Evolutionary conservation across 2,329 filamentous ascomycete species (phyloP).

Genomic region (Sclerotinia sclerotiorum): DNA sequence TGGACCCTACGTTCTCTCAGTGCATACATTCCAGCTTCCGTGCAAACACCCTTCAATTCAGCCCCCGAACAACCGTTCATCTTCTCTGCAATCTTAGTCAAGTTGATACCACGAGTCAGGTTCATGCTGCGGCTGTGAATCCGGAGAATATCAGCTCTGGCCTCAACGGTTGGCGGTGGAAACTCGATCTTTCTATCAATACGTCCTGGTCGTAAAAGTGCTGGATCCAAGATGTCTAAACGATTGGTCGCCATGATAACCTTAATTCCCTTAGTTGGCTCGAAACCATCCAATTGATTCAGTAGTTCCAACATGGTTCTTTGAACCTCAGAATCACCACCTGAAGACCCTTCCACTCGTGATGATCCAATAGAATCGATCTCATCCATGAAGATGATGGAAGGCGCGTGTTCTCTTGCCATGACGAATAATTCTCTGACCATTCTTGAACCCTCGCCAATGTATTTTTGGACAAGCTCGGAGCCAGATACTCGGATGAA

Average conservation of each 20-base stretch:
- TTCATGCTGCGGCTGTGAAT: constrained; percentile 99
- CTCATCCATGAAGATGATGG: constrained; percentile 99
- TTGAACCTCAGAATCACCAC: constrained; percentile 96
- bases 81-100: constrained; percentile 98
- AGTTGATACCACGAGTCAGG: constrained; percentile 92
- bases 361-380: constrained; percentile 98
- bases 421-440: constrained; percentile 98
- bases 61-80: constrained; percentile 99
- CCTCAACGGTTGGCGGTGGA: constrained; percentile 93
- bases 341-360: constrained; percentile 91
- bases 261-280: constrained; percentile 99
- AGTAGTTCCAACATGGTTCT: constrained; percentile 97
- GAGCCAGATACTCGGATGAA: constrained; percentile 97
- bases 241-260: constrained; percentile 99
- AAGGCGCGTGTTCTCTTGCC: constrained; percentile 95
- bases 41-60: constrained; percentile 98
- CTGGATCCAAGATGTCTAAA: constrained; percentile 94
- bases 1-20: constrained; percentile 93
- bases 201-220: constrained; percentile 88
- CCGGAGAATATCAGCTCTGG: constrained; percentile 92
- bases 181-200: constrained; percentile 99
- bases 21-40: constrained; percentile 97
- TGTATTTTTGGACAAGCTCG: constrained; percentile 98
- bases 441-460: constrained; percentile 97
- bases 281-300: constrained; percentile 97